Conservation (phyloP, 352 stramenopile genomes). For the Elongisporangium undulatum region DNA sequence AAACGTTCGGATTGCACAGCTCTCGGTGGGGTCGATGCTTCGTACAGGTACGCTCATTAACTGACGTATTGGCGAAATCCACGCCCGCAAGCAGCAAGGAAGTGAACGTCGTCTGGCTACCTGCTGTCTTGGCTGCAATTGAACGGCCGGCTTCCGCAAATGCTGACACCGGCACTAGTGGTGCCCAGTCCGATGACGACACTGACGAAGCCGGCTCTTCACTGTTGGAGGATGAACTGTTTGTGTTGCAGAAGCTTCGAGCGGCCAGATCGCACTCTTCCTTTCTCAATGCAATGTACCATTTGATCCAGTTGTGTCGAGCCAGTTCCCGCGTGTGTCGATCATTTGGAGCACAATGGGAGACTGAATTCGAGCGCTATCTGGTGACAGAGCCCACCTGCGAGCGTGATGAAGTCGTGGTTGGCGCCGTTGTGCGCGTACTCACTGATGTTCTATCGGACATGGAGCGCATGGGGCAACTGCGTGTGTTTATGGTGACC, state of each 20-base stretch:
- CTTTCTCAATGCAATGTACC: constrained; percentile 64
- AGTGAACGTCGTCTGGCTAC: not conserved
- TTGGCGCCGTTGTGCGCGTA: constrained; percentile 33
- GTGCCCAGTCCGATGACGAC: not conserved
- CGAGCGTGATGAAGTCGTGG: constrained; percentile 52
- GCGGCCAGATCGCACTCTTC: constrained; percentile 45
- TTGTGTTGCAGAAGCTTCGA: constrained; percentile 25
- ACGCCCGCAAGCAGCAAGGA: constrained; percentile 2
- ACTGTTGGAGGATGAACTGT: constrained; percentile 15
- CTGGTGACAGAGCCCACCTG: constrained; percentile 29
- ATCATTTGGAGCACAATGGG: constrained; percentile 30
- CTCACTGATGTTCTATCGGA: constrained; percentile 27
- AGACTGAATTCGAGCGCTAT: constrained; percentile 41
- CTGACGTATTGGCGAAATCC: constrained; percentile 3
- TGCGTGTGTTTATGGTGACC: constrained; percentile 41
- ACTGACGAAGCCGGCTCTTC: not conserved
- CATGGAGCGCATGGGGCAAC: constrained; percentile 31
- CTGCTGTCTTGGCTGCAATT: not conserved
- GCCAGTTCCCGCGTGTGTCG: constrained; percentile 15
- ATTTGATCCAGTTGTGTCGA: constrained; percentile 33
- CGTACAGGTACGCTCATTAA: constrained; percentile 18
- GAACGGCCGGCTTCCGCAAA: not conserved
- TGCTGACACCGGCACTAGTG: not conserved
- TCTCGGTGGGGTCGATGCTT: constrained; percentile 30
- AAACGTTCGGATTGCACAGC: constrained; percentile 40